A percentile compares a stretch with the other conserved stretches of the same genome.
Conservation (phyloP, 441 rosid species). For the Populus hybrid region DNA sequence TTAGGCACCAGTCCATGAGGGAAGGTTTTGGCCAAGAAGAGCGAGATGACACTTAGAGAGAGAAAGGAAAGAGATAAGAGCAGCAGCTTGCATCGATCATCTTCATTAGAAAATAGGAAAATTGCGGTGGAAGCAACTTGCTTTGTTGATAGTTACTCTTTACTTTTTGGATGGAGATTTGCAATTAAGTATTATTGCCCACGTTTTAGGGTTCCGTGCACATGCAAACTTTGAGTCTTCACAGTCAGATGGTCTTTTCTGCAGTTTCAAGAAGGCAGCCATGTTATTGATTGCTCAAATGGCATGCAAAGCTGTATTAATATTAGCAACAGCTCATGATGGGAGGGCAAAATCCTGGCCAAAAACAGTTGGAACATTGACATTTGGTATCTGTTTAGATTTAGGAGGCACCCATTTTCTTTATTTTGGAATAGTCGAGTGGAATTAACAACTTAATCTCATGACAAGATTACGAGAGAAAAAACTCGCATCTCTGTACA, state of each 20-base stretch:
- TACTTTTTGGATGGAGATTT: no score
- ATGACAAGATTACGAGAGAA: no score
- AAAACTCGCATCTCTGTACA: no score
- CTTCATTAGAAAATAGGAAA: neutral
- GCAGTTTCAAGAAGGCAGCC: neutral
- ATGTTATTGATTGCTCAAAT: neutral
- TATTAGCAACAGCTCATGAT: neutral
- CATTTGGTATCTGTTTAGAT: neutral
- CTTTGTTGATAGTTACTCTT: no score
- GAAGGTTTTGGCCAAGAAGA: neutral
- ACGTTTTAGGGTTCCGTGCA: no score
- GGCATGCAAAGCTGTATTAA: neutral
- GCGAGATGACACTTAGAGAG: neutral
- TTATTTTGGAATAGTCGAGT: neutral
- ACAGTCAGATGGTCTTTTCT: neutral
- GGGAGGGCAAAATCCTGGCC: neutral
- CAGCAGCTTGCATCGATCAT: neutral
- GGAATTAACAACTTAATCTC: no score
- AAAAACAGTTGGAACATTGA: neutral
- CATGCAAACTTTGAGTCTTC: neutral
- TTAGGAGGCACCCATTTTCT: neutral
- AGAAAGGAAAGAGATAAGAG: neutral
- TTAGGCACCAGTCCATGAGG: conserved; percentile 16
- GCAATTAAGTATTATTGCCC: no score
- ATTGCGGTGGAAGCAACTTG: no score